Evolutionary conservation across 805 yeast genomes (phyloP).

Genomic region (Zygosaccharomyces rouxii): DNA sequence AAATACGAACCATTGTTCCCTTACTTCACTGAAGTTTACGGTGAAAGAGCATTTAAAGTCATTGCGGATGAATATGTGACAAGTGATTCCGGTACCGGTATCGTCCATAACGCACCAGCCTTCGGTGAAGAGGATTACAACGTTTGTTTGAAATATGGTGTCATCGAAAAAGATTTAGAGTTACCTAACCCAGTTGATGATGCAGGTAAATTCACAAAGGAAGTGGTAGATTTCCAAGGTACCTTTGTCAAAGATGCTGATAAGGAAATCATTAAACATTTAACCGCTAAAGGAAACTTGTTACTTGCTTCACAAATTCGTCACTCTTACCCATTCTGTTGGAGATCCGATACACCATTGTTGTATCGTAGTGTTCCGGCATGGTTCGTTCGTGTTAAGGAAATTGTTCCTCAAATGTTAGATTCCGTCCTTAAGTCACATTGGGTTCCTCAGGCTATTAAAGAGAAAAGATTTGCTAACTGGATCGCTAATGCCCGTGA

Average conservation of each 20-base stretch:
- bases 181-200: conserved; percentile 98
- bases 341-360: conserved; percentile 99
- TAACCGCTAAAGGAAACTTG: conserved; percentile 73
- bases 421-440: conserved; percentile 77
- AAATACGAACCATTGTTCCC: conserved; percentile 80
- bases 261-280: conserved; percentile 75
- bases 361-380: conserved; percentile 96
- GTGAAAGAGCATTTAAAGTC: conserved; percentile 77
- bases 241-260: conserved; percentile 94
- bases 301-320: conserved; percentile 75
- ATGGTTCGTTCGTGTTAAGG: conserved; percentile 92
- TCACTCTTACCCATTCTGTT: conserved; percentile 98
- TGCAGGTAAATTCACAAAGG: conserved; percentile 74
- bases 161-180: conserved; percentile 58
- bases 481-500: conserved; percentile 99
- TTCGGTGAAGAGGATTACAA: conserved; percentile 98
- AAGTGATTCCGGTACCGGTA: conserved; percentile 96
- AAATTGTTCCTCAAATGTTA: conserved; percentile 84
- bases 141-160: conserved; percentile 70
- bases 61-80: conserved; percentile 81
- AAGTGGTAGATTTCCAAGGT: conserved; percentile 73
- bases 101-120: conserved; percentile 97
- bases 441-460: conserved; percentile 91
- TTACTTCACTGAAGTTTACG: conserved; percentile 71
- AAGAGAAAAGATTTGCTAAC: conserved; percentile 93